Base-by-base conservation (phyloP, 768 basidiomycete genomes). In the Phylloporus arenicola region DNA sequence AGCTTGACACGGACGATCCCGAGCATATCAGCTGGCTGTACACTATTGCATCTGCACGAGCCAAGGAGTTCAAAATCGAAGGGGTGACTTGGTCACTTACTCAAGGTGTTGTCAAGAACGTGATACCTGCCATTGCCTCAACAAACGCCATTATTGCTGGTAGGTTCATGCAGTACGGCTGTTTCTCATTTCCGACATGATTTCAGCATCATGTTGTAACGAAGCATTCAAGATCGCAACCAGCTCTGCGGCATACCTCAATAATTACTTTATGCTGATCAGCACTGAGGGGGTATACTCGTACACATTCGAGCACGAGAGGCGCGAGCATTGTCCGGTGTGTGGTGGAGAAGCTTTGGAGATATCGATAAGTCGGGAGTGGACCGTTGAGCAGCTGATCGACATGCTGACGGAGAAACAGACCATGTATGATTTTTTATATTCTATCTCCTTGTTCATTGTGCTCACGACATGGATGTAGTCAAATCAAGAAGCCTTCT, bases 191-290 rank as follows among this genome's bases (percentile, higher is more conserved):
- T 31, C 31, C 39, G 8, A 65, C 58, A 24, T 11, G 31, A 47
- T 30, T 31, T 22, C 54, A 89, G 95, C 95, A 34, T 88, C 94
- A 2, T 98, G 95, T 71, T 98, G 95, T 64, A 98, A 96, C 61
- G 96, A 99, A 70, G 96, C 96, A 14, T 95, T 99, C 77, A 99
- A 99, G 71, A 92, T 99, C 52, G 94, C 92, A 20, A 98, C 96
- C 0, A 90, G 84, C 56, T 91, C 90, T 20, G 95, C 94, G 0
- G 91, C 93, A 5, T 95, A 84, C 64, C 76, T 99, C 48, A 89
- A 95, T 70, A 97, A 97, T 67, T 99, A 98, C 67, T 96, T 98
- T 70, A 92, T 97, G 93, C 79, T 98, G 50, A 92, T 94, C 53
- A 96, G 96, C 30, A 97, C 92, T 9, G 93, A 97, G 46, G 88